These are phyloP conservation scores for Catharanthus roseus DNA, from an alignment of 257 asterid genomes.

Conservation along the genomic window DNA sequence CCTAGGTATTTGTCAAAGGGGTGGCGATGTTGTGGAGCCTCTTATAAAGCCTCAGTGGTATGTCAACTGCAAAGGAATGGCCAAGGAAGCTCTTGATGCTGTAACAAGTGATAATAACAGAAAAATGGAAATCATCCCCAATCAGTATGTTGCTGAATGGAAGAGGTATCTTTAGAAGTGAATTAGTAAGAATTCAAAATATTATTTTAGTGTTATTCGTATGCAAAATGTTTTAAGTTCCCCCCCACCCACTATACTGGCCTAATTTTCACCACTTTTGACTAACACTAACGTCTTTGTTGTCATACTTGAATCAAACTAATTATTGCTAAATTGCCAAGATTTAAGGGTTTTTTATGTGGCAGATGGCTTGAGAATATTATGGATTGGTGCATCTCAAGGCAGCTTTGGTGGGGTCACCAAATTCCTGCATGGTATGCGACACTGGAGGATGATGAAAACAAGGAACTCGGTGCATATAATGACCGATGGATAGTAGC, in stretches of 20 bases:
- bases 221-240: background rate
- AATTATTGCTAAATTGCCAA: background rate
- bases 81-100: conserved; percentile 77
- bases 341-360: conserved; percentile 13
- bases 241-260: background rate
- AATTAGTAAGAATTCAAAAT: background rate
- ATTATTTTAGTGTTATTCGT: background rate
- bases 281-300: background rate
- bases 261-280: background rate
- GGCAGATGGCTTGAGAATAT: conserved; percentile 97
- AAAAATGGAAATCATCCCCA: conserved; percentile 72
- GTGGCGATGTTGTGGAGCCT: conserved; percentile 87
- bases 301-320: background rate
- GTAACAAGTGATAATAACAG: conserved; percentile 49
- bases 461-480: conserved; percentile 62
- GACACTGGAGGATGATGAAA: conserved; percentile 57
- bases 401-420: conserved; percentile 99
- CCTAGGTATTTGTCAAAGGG: conserved; percentile 90
- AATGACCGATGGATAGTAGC: conserved; percentile 82
- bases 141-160: conserved; percentile 87
- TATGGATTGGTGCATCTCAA: conserved; percentile 96
- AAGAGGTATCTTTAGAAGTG: conserved; percentile 49
- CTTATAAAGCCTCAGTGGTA: conserved; percentile 97
- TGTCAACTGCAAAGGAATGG: conserved; percentile 81
- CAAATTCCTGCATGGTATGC: conserved; percentile 94